These are phyloP conservation scores for Leucosporidium scottii DNA, from an alignment of 768 basidiomycete species.

Conservation along the genomic window DNA sequence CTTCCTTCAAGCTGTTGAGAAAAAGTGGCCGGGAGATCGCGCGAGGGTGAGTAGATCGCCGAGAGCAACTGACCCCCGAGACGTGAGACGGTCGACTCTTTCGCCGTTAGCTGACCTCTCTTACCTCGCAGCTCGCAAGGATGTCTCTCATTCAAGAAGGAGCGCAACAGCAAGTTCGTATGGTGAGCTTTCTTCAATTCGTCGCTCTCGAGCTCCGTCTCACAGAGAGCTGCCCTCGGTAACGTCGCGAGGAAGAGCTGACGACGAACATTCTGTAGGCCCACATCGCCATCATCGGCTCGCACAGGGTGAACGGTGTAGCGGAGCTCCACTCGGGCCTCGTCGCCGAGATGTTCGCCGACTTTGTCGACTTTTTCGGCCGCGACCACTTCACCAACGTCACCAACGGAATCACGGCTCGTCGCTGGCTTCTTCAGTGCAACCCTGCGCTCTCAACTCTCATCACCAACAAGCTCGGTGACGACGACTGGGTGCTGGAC, in stretches of 20 bases:
- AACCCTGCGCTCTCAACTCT: constrained; percentile 80
- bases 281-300: constrained; percentile 78
- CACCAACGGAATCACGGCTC: constrained; percentile 82
- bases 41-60: constrained; percentile 37
- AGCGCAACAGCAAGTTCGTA: constrained; percentile 64
- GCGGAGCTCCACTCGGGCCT: constrained; percentile 92
- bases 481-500: constrained; percentile 76
- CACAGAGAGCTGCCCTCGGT: too few relatives aligned
- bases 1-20: constrained; percentile 64
- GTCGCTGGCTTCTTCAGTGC: constrained; percentile 83
- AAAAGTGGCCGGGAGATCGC: constrained; percentile 78
- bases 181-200: too few relatives aligned
- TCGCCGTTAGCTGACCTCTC: too few relatives aligned
- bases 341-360: constrained; percentile 52
- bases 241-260: too few relatives aligned
- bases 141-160: constrained; percentile 95
- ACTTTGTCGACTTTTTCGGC: constrained; percentile 64
- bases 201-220: too few relatives aligned
- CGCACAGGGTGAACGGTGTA: constrained; percentile 87
- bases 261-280: too few relatives aligned
- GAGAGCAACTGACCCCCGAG: too few relatives aligned
- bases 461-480: constrained; percentile 73
- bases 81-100: too few relatives aligned
- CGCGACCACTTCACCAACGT: constrained; percentile 66
- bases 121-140: constrained; percentile 51